Evolutionary conservation across 2,329 filamentous ascomycete genomes (phyloP), one percentile per base, ranked within the genome.

Genomic region (Aspergillus bombycis): DNA sequence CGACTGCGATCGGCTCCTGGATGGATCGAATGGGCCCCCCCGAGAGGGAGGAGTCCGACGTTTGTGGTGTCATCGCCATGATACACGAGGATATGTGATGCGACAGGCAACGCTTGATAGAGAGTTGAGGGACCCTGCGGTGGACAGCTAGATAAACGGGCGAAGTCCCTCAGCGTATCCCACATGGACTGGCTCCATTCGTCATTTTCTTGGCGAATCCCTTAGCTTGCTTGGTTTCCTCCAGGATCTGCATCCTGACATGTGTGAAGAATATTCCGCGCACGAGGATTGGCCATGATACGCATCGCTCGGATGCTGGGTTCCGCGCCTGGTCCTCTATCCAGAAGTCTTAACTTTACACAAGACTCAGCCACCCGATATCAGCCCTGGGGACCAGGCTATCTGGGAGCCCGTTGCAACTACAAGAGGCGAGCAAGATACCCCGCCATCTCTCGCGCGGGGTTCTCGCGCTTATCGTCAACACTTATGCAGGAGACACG

Each of bases 1-100:
- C 46, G 6, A 64, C 57, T 6, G 62, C 62, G 26, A 64, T 59
- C 19, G 62, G 62, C 32, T 64, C 62, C 52, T 64, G 62, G 16
- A 50, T 53, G 52, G 52, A 57, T 16, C 57, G 21, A n/a, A 26
- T 45, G 12, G 61, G 36, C 23, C 34, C 41, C 52, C 57, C 23
- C 7, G 50, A 60, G 2, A 36, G 48, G 6, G 57, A 12, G 6
- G 57, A 63, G 43, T 63, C 52, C 12, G 61, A 63, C 0, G 61
- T 60, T 14, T 60, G 38, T 23, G 61, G 61, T 16, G 61, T 63
- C 32, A 60, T 26, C 1, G 57, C 61, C 61, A 63, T 63, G 1
- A 3, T 52, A 26, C 9, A 26, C 11, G 12, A 4, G 16, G 21
- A 12, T 23, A 38, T 50, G 28, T 14, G 19, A 36, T 8, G 16